Conservation (phyloP, 352 stramenopile species). For the Aphanomyces astaci region DNA sequence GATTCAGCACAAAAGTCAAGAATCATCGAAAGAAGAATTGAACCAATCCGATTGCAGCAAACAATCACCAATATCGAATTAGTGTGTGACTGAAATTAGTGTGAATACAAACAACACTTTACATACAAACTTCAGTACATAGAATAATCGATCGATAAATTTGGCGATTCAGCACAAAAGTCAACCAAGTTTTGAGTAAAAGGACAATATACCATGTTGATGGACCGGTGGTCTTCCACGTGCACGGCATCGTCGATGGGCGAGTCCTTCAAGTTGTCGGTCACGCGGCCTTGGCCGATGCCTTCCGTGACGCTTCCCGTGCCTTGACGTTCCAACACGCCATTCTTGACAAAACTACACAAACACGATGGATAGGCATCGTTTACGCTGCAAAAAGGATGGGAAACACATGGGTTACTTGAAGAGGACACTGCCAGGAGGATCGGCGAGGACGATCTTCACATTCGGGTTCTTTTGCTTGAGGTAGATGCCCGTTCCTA, state of each 20-base stretch:
- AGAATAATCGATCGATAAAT: no score
- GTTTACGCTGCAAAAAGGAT: neutral
- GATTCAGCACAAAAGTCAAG: no score
- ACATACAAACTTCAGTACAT: no score
- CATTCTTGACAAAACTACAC: conserved; percentile 29
- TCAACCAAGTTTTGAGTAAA: no score
- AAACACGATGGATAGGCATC: neutral
- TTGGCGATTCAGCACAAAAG: no score
- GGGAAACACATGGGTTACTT: neutral
- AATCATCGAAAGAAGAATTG: no score
- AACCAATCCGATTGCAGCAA: no score
- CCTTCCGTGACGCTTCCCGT: conserved; percentile 36
- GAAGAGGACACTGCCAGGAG: conserved; percentile 26
- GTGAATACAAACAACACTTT: no score
- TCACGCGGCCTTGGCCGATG: conserved; percentile 39
- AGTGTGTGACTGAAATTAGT: no score
- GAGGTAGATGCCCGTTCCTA: conserved; percentile 23
- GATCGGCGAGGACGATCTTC: conserved; percentile 33
- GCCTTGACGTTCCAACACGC: conserved; percentile 31
- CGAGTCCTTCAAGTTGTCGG: conserved; percentile 33
- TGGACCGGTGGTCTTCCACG: conserved; percentile 31
- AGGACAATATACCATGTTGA: conserved; percentile 23
- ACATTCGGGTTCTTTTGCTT: conserved; percentile 20
- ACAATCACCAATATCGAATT: no score
- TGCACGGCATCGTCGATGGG: conserved; percentile 32